Percentiles rank a stretch among this genome's conserved stretches.
Evolutionary conservation across 2,329 filamentous ascomycete species (phyloP).

Genomic region (Lachnellula willkommii): DNA sequence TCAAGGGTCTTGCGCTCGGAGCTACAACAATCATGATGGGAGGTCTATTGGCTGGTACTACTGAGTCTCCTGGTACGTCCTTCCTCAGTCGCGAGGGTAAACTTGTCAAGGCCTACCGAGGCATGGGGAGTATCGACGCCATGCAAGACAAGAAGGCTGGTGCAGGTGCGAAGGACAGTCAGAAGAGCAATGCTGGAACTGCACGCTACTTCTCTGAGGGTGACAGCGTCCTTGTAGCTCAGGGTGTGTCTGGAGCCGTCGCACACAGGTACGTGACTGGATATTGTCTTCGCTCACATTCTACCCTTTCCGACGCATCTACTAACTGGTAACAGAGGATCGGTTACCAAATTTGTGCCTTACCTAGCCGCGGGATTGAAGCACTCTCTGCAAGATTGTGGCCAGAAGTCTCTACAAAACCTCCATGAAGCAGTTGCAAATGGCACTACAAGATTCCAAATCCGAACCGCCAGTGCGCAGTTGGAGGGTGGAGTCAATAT

Average conservation of each 20-base stretch:
- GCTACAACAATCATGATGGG: conserved; percentile 99
- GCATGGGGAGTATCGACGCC: conserved; percentile 97
- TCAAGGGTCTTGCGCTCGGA: conserved; percentile 93
- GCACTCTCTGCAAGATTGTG: conserved; percentile 95
- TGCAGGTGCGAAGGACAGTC: conserved; percentile 67
- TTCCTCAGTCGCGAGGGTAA: conserved; percentile 96
- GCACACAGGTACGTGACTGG: conserved; percentile 54
- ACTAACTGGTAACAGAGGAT: conserved; percentile 34
- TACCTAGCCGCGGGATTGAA: conserved; percentile 94
- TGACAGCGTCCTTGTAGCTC: conserved; percentile 88
- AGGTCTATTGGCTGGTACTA: conserved; percentile 91
- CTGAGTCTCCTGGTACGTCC: conserved; percentile 93
- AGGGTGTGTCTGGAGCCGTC: conserved; percentile 87
- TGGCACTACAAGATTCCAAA: conserved; percentile 82
- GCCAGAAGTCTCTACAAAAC: conserved; percentile 70
- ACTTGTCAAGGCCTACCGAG: conserved; percentile 97
- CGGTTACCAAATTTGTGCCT: conserved; percentile 89
- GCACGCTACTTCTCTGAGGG: conserved; percentile 98
- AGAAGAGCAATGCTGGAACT: conserved; percentile 87
- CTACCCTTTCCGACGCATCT: not conserved
- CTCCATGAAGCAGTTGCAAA: conserved; percentile 70
- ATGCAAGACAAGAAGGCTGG: conserved; percentile 99
- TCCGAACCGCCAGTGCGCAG: conserved; percentile 90
- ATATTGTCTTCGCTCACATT: not conserved
- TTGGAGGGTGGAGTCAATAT: conserved; percentile 97